Percentiles rank a stretch among this genome's conserved stretches.
These are phyloP conservation scores for Flaveria trinervia DNA, from an alignment of 129 eudicot species.

Conservation along the genomic window DNA sequence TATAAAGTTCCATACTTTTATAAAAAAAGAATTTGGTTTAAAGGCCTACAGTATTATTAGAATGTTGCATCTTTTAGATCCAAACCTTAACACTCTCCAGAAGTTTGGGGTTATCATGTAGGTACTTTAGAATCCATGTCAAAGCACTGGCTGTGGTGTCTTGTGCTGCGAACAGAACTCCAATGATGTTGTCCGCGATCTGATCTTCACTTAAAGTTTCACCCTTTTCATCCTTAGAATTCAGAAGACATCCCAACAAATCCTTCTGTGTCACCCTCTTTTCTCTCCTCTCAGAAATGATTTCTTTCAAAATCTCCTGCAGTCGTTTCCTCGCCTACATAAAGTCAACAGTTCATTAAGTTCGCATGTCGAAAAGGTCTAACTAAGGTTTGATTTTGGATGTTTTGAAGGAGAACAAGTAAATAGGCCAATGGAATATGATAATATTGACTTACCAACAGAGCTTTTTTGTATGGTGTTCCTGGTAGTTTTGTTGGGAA, in stretches of 20 bases:
- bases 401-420: background rate
- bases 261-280: conserved; percentile 38
- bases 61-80: background rate
- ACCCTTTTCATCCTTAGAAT: conserved; percentile 47
- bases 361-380: background rate
- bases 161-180: conserved; percentile 65
- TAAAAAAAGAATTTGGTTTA: background rate
- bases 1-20: conserved; percentile 13
- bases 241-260: conserved; percentile 46
- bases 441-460: conserved; percentile 39
- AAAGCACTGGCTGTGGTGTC: conserved; percentile 64
- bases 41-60: background rate
- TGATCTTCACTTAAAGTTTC: conserved; percentile 44
- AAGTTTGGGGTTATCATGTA: conserved; percentile 51
- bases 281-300: conserved; percentile 50
- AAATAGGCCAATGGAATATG: background rate
- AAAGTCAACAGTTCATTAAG: background rate
- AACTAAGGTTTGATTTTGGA: conserved; percentile 6
- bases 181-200: conserved; percentile 60
- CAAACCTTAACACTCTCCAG: conserved; percentile 49
- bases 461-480: conserved; percentile 54
- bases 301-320: conserved; percentile 39
- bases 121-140: conserved; percentile 63
- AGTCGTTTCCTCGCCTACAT: conserved; percentile 53
- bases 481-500: conserved; percentile 61